phyloP scores from a whole-genome alignment of 179 eudicot species.

The Patellifolia procumbens region DNA sequence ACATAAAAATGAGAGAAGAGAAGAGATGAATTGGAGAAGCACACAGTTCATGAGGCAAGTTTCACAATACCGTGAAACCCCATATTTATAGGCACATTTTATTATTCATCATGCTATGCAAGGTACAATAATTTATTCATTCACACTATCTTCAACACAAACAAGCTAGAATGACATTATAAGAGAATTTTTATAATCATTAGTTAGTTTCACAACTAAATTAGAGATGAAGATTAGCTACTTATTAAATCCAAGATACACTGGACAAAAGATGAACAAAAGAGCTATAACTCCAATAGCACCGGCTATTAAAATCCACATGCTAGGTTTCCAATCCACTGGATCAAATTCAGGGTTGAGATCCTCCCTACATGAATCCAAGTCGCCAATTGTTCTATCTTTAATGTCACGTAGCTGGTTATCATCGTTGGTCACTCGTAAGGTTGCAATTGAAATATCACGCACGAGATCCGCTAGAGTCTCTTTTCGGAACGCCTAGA shows the following conservation, averaged over 20 bases:
- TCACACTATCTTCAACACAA: too few relatives aligned
- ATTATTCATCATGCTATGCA: too few relatives aligned
- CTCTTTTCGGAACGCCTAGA: slow-evolving; percentile 16
- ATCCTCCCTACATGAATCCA: not conserved
- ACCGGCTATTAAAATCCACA: slow-evolving; percentile 11
- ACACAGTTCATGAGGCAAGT: too few relatives aligned
- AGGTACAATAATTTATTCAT: too few relatives aligned
- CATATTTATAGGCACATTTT: too few relatives aligned
- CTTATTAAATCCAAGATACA: slow-evolving; percentile 1
- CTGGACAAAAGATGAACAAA: slow-evolving; percentile 3
- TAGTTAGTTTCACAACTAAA: too few relatives aligned
- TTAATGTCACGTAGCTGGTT: not conserved
- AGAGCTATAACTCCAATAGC: slow-evolving; percentile 6
- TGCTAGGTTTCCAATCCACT: not conserved
- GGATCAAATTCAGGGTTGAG: not conserved
- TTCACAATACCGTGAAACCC: too few relatives aligned
- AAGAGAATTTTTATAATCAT: too few relatives aligned
- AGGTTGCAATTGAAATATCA: slow-evolving; percentile 5
- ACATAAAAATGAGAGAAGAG: too few relatives aligned
- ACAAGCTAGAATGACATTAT: too few relatives aligned
- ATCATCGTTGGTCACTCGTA: slow-evolving; percentile 7
- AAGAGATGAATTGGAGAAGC: too few relatives aligned
- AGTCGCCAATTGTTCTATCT: slow-evolving; percentile 14
- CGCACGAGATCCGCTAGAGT: not conserved
- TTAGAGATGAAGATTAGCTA: too few relatives aligned